Evolutionary conservation across 208 protist species (phyloP).

Genomic region (Pavlovales sp.): DNA sequence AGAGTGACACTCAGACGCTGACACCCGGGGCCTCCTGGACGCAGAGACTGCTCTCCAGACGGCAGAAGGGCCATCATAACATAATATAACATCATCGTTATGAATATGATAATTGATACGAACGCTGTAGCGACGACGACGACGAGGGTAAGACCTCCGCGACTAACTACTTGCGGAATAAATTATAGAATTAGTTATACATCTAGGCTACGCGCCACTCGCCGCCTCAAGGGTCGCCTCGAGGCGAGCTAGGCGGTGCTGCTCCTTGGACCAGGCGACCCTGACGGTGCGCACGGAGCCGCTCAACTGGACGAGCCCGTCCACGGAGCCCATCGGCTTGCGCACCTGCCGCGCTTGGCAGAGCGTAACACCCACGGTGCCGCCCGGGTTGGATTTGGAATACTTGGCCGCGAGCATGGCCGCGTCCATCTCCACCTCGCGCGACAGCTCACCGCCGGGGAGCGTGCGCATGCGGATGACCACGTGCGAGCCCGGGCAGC

Average conservation of each 20-base stretch:
- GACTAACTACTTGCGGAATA: too few species aligned
- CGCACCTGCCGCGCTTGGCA: conserved; percentile 22
- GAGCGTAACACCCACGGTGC: background rate
- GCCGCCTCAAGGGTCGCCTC: conserved; percentile 1
- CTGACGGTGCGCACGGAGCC: background rate
- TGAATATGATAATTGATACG: too few species aligned
- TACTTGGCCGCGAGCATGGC: conserved; percentile 23
- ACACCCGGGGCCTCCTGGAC: too few species aligned
- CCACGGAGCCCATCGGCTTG: background rate
- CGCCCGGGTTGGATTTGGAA: background rate
- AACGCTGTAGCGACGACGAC: too few species aligned
- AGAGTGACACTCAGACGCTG: too few species aligned
- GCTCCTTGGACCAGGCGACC: background rate
- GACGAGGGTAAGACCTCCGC: too few species aligned
- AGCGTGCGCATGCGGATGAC: conserved; percentile 1
- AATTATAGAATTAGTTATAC: too few species aligned
- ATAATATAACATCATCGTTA: too few species aligned
- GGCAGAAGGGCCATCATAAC: too few species aligned
- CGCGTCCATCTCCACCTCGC: conserved; percentile 15
- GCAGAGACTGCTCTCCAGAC: too few species aligned
- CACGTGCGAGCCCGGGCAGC: conserved; percentile 34
- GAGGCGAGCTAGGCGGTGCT: conserved; percentile 13
- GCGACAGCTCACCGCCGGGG: background rate
- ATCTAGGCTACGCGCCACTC: too few species aligned
- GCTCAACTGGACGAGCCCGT: conserved; percentile 9